phyloP scores from a whole-genome alignment of 2,329 filamentous ascomycete species.

The Cladosporium velox region DNA sequence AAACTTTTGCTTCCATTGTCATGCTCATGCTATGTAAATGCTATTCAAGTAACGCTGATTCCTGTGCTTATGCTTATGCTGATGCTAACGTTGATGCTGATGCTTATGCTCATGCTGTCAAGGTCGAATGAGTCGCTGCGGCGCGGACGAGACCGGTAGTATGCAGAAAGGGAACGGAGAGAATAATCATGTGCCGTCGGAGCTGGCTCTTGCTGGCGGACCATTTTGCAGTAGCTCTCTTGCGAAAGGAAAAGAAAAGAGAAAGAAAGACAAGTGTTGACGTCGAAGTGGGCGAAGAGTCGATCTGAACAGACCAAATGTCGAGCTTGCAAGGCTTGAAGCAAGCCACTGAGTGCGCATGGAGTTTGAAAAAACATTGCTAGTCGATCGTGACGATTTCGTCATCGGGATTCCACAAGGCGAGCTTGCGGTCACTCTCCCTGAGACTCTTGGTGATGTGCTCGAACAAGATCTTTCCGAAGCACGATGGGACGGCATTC shows the following conservation, averaged over 20 bases:
- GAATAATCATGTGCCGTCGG: background rate
- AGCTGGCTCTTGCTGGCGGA: background rate
- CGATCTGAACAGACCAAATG: too few species aligned
- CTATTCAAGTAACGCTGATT: background rate
- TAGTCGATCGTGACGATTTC: too few species aligned
- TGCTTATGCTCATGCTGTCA: background rate
- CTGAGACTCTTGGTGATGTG: slow-evolving; percentile 21
- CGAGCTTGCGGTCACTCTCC: slow-evolving; percentile 24
- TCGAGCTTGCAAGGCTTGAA: too few species aligned
- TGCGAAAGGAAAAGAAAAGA: background rate
- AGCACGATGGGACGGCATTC: slow-evolving; percentile 67
- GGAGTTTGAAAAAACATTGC: too few species aligned
- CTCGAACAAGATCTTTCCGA: slow-evolving; percentile 24
- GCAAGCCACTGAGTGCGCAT: too few species aligned
- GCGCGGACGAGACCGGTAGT: background rate
- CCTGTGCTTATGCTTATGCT: background rate
- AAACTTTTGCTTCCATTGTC: background rate
- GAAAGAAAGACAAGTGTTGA: background rate
- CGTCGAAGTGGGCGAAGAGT: background rate
- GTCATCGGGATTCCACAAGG: background rate
- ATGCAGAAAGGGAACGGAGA: background rate
- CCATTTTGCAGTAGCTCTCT: too few species aligned
- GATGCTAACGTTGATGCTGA: background rate
- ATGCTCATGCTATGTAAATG: background rate
- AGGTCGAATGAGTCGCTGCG: background rate